These are phyloP conservation scores for Metschnikowia matae DNA, from an alignment of 805 yeast species.

Conservation along the genomic window DNA sequence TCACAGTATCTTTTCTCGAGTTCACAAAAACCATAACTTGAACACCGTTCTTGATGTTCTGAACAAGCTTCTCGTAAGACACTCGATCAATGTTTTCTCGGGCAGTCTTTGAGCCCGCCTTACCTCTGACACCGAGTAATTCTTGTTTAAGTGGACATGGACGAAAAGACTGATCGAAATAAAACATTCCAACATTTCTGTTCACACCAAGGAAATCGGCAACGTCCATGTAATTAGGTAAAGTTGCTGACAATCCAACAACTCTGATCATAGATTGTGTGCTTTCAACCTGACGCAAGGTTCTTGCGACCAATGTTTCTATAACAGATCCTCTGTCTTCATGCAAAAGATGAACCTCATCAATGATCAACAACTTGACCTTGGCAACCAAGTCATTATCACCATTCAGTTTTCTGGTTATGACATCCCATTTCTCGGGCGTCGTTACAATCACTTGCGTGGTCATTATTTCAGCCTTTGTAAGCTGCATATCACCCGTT, in stretches of 20 bases:
- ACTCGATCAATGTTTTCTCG: conserved; percentile 71
- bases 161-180: conserved; percentile 86
- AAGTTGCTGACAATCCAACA: conserved; percentile 20
- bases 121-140: conserved; percentile 80
- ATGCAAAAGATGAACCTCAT: conserved; percentile 93
- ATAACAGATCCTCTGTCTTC: conserved; percentile 98
- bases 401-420: conserved; percentile 88
- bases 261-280: conserved; percentile 56
- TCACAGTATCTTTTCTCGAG: conserved; percentile 88
- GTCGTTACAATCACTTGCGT: conserved; percentile 92
- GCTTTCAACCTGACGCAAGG: conserved; percentile 90
- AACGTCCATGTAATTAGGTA: conserved; percentile 40
- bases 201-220: conserved; percentile 94
- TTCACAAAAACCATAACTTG: conserved; percentile 98
- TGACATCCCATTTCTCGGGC: conserved; percentile 96
- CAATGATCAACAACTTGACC: conserved; percentile 82
- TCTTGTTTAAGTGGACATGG: conserved; percentile 93
- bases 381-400: conserved; percentile 47
- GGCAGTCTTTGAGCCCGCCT: conserved; percentile 70
- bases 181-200: conserved; percentile 86
- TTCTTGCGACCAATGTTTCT: conserved; percentile 70
- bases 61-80: conserved; percentile 70
- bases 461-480: conserved; percentile 68
- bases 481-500: conserved; percentile 94
- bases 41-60: conserved; percentile 61